Percentiles rank a stretch among this genome's conserved stretches.
Conservation (phyloP, 176 grass and related monocot species). For the Triticum dicoccoides region DNA sequence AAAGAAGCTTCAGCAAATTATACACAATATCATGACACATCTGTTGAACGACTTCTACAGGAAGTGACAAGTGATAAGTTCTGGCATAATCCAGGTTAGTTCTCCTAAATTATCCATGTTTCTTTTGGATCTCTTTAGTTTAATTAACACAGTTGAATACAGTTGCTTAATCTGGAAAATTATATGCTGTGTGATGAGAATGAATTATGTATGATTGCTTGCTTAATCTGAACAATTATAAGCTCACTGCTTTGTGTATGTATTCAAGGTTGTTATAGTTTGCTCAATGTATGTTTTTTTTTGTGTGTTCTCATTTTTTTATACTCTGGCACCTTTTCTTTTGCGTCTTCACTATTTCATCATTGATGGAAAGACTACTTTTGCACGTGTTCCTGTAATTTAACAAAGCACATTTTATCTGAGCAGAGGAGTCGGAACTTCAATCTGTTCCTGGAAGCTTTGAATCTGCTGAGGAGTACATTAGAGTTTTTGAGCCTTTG, state of each 20-base stretch:
- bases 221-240: slow-evolving; percentile 12
- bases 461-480: slow-evolving; percentile 80
- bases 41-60: slow-evolving; percentile 71
- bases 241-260: neutral
- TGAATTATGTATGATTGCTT: neutral
- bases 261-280: neutral
- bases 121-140: neutral
- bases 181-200: neutral
- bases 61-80: slow-evolving; percentile 98
- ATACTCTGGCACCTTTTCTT: neutral
- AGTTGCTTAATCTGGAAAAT: slow-evolving; percentile 4
- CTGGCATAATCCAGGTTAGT: slow-evolving; percentile 96
- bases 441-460: slow-evolving; percentile 91
- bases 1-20: slow-evolving; percentile 60
- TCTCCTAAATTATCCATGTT: slow-evolving; percentile 13
- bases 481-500: slow-evolving; percentile 93
- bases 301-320: neutral
- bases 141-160: neutral
- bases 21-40: slow-evolving; percentile 78
- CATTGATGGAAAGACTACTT: neutral
- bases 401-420: neutral
- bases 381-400: neutral
- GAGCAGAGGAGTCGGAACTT: slow-evolving; percentile 84
- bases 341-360: slow-evolving; percentile 1
- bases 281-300: neutral